phyloP scores from a whole-genome alignment of 441 rosid genomes.

The Adansonia gregorii region DNA sequence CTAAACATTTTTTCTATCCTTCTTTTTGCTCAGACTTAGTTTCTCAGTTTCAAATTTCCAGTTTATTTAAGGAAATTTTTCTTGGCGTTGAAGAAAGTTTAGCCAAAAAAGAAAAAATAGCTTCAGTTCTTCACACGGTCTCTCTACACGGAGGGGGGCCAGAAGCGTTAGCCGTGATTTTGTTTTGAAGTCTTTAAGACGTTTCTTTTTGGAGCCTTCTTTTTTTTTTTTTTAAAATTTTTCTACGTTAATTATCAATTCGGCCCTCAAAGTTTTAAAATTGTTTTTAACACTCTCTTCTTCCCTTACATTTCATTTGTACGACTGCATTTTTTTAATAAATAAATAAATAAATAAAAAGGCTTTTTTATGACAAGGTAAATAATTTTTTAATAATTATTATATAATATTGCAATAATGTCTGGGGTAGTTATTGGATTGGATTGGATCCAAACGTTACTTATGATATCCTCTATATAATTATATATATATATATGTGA shows the following conservation, averaged over 20 bases:
- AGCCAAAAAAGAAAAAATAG: not conserved
- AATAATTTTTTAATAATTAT: not conserved
- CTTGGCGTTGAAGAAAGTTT: not conserved
- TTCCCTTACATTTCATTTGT: not conserved
- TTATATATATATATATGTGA: too few relatives aligned
- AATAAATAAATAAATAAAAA: not conserved
- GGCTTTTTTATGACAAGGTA: not conserved
- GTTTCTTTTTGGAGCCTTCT: constrained; percentile 14
- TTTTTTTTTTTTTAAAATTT: not conserved
- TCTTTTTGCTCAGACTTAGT: not conserved
- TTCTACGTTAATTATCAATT: not conserved
- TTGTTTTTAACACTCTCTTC: too few relatives aligned
- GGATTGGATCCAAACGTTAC: not conserved
- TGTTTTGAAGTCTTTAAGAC: constrained; percentile 7
- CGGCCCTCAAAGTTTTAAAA: not conserved
- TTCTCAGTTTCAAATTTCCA: not conserved
- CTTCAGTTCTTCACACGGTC: constrained; percentile 27
- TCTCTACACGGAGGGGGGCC: not conserved
- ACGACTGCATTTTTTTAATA: not conserved
- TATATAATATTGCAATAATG: not conserved
- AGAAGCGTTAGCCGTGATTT: constrained; percentile 31
- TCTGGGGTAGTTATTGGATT: not conserved
- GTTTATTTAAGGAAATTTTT: constrained; percentile 2
- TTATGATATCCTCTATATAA: not conserved
- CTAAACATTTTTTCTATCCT: constrained; percentile 40